Evolutionary conservation across 805 yeast species (phyloP), one percentile per base, ranked within the genome.

Genomic region (Yamadazyma tumulicola): DNA sequence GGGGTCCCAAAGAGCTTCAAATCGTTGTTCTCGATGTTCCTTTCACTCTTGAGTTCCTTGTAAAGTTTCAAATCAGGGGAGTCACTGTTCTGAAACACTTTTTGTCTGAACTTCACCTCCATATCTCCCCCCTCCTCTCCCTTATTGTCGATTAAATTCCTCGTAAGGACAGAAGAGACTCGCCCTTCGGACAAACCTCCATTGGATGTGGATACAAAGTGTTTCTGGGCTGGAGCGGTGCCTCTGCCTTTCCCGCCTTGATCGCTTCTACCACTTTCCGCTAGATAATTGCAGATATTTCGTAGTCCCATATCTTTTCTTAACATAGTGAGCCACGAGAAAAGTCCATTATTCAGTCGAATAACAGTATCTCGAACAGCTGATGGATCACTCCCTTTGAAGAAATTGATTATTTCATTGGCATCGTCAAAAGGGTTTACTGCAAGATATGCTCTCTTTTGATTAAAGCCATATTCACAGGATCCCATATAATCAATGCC

Each of bases 261-360:
- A n/a, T n/a, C n/a, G n/a, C n/a, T n/a, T 24, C 27, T 24, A 6
- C n/a, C 27, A 7, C 6, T 11, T 24, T 24, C 14, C n/a, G 23
- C 9, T 17, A 35, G 20, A 14, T 16, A 21, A 19, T 24, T 13
- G 15, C 32, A 35, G 3, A 34, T 14, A 9, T 32, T 31, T 17
- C 27, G 25, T n/a, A 35, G 8, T 15, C 21, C 22, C 6, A 23
- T 59, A 52, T 78, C 84, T 42, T 65, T 74, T 35, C 65, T 63
- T 34, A 76, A 52, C 17, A 72, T 37, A 0, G 81, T 54, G 4
- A 69, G 43, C 69, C 77, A 70, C 1, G 79, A 52, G 22, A 75
- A 60, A 0, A 81, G 77, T 1, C 81, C 83, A 51, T 65, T 69
- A 44, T 68, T 67, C 39, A 64, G 61, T 20, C 69, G 52, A 27